Evolutionary conservation across 345 rosid species (phyloP), one percentile per base, ranked within the genome.

Genomic region (Lepidium sativum): DNA sequence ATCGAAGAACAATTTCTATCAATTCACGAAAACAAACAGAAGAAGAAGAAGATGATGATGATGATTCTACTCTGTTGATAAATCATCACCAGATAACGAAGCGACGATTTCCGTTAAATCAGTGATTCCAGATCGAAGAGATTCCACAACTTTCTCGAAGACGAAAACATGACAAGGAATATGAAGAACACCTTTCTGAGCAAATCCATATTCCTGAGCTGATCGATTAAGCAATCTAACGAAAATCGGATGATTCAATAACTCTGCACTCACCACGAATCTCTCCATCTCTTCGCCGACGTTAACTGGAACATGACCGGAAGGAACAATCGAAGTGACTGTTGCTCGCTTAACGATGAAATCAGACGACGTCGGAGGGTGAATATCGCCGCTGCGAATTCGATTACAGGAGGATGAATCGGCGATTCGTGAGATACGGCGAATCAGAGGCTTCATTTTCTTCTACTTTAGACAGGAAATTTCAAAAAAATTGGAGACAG

Each of bases 191-290:
- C 99, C 99, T 63, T 81, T 81, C 64, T 95, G 99, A 44, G 90
- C 87, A 78, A 84, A 91, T 7, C 99, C 99, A 57, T 89, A 92
- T 74, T 87, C 97, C 49, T 90, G 86, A 25, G 94, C 99, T 23
- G 99, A 90, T 53, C 78, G 72, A 55, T 90, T 81, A 27, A 92
- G 86, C 37, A 92, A 73, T 2, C 78, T 80, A 10, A 80, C 67
- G 71, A 94, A 86, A 10, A 83, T 78, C 13, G 97, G 96, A 13
- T 90, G 99, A 72, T 85, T 88, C 47, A 94, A 74, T 15, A 88
- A 49, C 82, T 87, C 91, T 0, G 99, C 95, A 69, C 82, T 81
- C 35, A 95, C 91, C 16, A 83, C 75, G 75, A 85, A 95, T 65
- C 98, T 65, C 73, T 86, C 95, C 98, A 85, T 86, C 77, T 84